Evolutionary conservation across 2,329 filamentous ascomycete genomes (phyloP).

Genomic region (Cercospora zeae-maydis): DNA sequence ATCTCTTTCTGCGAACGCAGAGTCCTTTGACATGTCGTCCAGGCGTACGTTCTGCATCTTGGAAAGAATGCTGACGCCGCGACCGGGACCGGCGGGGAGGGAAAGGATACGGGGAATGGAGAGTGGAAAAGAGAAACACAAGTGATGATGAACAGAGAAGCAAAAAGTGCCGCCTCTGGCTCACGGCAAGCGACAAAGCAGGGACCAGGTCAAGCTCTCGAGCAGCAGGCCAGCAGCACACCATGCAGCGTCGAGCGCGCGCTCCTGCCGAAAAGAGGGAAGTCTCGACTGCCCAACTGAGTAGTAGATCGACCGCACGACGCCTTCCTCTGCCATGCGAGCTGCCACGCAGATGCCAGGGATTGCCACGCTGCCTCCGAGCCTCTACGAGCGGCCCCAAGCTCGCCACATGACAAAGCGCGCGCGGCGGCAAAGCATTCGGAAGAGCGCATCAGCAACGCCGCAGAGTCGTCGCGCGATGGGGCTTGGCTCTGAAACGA

Average conservation of each 20-base stretch:
- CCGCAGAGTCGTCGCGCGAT: background rate
- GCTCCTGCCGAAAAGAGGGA: constrained; percentile 15
- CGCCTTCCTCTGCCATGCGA: constrained; percentile 5
- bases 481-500: background rate
- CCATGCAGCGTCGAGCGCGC: constrained; percentile 5
- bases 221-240: background rate
- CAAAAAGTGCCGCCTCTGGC: background rate
- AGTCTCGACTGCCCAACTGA: background rate
- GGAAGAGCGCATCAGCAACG: background rate
- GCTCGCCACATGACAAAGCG: background rate
- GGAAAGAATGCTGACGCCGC: background rate
- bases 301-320: background rate
- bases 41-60: constrained; percentile 20
- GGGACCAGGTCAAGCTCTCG: constrained; percentile 12
- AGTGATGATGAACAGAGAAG: background rate
- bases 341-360: background rate
- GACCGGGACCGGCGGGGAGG: background rate
- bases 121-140: background rate
- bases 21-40: constrained; percentile 17
- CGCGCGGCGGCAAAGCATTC: background rate
- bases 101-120: background rate
- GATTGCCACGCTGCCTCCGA: constrained; percentile 1
- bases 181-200: background rate
- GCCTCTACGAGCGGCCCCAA: background rate
- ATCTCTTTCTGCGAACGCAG: constrained; percentile 16